These are phyloP conservation scores for Coniferiporia sulphurascens DNA, from an alignment of 1,284 basidiomycete genomes.

Conservation along the genomic window DNA sequence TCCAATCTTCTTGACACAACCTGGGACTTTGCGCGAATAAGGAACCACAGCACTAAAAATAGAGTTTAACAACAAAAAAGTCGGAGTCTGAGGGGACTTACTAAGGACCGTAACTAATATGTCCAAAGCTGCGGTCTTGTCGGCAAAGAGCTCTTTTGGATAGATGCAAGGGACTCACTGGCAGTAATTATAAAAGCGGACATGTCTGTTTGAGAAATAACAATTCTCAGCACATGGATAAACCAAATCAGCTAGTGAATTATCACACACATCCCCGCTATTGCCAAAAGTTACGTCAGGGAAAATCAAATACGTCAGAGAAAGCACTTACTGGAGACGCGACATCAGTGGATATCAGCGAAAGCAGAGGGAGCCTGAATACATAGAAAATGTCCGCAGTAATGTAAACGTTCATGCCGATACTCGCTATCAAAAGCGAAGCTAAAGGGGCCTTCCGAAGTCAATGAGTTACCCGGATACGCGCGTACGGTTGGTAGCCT, in stretches of 20 bases:
- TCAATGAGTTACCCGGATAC: neutral
- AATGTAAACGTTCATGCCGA: constrained; percentile 23
- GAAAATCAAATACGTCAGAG: neutral
- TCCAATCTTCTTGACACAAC: constrained; percentile 27
- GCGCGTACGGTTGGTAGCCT: constrained; percentile 1
- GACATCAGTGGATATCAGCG: constrained; percentile 13
- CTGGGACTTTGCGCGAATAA: constrained; percentile 26
- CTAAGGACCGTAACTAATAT: constrained; percentile 26
- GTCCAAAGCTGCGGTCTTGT: constrained; percentile 23
- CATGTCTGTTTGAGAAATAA: constrained; percentile 19
- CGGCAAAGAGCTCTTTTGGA: neutral
- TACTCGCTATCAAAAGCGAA: constrained; percentile 23
- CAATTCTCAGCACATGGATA: too few relatives aligned
- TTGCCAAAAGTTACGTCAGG: neutral
- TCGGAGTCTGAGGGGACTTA: constrained; percentile 13
- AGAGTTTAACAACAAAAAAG: neutral
- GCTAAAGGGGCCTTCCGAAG: constrained; percentile 20
- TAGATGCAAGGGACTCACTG: constrained; percentile 18
- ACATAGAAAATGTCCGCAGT: constrained; percentile 22
- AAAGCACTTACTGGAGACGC: constrained; percentile 22
- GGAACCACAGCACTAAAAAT: constrained; percentile 26
- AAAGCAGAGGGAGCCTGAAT: constrained; percentile 18
- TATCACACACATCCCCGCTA: constrained; percentile 10
- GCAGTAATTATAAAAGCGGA: constrained; percentile 25
- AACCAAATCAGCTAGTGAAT: neutral